A percentile compares a stretch with the other conserved stretches of the same genome.
Conservation (phyloP, 1,284 basidiomycete genomes). For the Trichosporon sp. region DNA sequence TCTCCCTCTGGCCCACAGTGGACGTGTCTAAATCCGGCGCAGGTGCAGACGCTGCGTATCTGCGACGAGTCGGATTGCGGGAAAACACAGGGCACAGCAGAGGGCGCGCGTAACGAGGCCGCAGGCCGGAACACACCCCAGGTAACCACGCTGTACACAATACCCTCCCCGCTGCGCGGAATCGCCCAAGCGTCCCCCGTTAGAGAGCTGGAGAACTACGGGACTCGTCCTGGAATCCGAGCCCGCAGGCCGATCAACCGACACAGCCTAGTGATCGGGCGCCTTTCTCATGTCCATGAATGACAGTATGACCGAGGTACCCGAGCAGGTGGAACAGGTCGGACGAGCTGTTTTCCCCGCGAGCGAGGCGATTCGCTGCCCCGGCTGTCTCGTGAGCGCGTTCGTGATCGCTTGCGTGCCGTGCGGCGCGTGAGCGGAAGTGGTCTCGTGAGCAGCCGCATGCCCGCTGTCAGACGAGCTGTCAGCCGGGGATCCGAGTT, state of each 20-base stretch:
- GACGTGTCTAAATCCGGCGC: neutral
- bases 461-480: too few species aligned
- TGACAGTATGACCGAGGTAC: neutral
- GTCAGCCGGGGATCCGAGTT: too few species aligned
- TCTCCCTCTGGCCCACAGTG: neutral
- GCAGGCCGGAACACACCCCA: too few species aligned
- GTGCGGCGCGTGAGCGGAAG: too few species aligned
- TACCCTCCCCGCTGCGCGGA: too few species aligned
- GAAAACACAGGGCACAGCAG: too few species aligned
- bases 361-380: neutral
- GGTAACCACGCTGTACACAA: neutral
- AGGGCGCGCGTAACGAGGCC: neutral
- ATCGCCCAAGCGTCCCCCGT: too few species aligned
- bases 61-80: neutral
- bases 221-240: neutral
- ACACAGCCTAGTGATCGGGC: neutral
- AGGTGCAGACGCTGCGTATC: neutral
- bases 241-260: neutral
- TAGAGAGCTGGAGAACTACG: neutral
- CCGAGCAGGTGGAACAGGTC: neutral
- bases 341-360: neutral
- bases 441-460: too few species aligned
- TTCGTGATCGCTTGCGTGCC: too few species aligned
- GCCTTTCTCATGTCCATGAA: neutral
- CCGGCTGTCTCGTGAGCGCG: neutral